phyloP scores from a whole-genome alignment of 129 eudicot genomes.

The Ambrosia artemisiifolia region DNA sequence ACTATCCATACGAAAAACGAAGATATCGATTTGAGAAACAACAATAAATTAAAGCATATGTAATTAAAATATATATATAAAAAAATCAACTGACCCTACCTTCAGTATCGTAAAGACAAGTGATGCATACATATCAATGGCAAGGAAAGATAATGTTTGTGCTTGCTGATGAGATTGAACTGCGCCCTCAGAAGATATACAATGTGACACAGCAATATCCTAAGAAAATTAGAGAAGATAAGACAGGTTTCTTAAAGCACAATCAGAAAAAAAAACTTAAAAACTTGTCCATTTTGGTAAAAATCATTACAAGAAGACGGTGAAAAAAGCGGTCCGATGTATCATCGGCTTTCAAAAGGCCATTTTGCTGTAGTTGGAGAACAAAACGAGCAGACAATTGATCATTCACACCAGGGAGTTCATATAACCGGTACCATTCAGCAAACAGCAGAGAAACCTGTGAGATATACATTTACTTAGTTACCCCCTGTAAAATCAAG shows the following conservation, averaged over 20 bases:
- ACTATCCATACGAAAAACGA: slow-evolving; percentile 43
- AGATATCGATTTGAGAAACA: background rate
- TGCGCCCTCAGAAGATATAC: slow-evolving; percentile 59
- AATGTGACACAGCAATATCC: slow-evolving; percentile 91
- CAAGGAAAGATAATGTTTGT: slow-evolving; percentile 75
- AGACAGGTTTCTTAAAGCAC: background rate
- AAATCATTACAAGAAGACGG: slow-evolving; percentile 49
- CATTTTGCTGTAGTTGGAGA: slow-evolving; percentile 62
- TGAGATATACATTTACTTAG: background rate
- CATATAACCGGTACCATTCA: slow-evolving; percentile 78
- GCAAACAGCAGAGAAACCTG: slow-evolving; percentile 78
- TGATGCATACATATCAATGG: slow-evolving; percentile 87
- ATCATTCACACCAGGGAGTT: slow-evolving; percentile 81
- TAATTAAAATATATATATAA: background rate
- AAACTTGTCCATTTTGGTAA: background rate
- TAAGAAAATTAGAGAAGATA: slow-evolving; percentile 27
- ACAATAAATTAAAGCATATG: background rate
- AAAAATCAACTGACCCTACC: slow-evolving; percentile 34
- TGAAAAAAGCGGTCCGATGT: slow-evolving; percentile 78
- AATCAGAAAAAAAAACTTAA: background rate
- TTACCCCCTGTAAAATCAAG: background rate
- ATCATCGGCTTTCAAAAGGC: slow-evolving; percentile 84
- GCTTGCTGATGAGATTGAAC: slow-evolving; percentile 73
- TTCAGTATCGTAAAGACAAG: slow-evolving; percentile 75
- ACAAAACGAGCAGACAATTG: slow-evolving; percentile 61